Evolutionary conservation across 148 eudicot species (phyloP).

Genomic region (Polygonum aviculare): DNA sequence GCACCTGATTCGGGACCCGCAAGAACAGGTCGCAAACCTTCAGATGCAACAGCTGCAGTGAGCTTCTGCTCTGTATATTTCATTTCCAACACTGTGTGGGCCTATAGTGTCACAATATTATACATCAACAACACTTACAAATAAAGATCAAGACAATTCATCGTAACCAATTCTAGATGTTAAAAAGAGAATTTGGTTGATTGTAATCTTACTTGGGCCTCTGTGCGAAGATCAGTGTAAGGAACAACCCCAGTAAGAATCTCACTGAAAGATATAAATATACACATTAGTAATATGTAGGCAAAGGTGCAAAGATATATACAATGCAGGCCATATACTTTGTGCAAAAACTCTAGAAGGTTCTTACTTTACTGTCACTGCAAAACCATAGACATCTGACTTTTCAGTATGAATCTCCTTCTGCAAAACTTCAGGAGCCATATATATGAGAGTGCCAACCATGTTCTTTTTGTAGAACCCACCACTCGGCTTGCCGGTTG

Average conservation of each 20-base stretch:
- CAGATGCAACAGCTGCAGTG: slow-evolving; percentile 83
- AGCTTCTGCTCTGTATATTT: slow-evolving; percentile 94
- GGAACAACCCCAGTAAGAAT: slow-evolving; percentile 95
- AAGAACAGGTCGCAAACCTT: slow-evolving; percentile 75
- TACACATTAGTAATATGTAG: background rate
- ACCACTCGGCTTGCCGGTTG: slow-evolving; percentile 96
- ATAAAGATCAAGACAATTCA: background rate
- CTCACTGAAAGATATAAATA: slow-evolving; percentile 48
- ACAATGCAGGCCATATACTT: background rate
- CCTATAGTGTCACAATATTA: slow-evolving; percentile 33
- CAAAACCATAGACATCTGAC: slow-evolving; percentile 94
- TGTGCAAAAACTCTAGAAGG: slow-evolving; percentile 3
- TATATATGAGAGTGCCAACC: slow-evolving; percentile 95
- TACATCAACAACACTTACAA: slow-evolving; percentile 4
- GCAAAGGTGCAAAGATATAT: background rate
- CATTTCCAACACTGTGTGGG: slow-evolving; percentile 99
- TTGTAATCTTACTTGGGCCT: slow-evolving; percentile 64
- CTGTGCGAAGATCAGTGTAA: slow-evolving; percentile 92
- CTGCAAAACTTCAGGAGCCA: slow-evolving; percentile 97
- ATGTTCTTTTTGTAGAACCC: slow-evolving; percentile 95
- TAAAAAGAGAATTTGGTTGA: background rate
- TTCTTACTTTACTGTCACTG: slow-evolving; percentile 77
- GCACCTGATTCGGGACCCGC: slow-evolving; percentile 38
- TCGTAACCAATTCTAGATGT: background rate
- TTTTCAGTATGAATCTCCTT: slow-evolving; percentile 82